Evolutionary conservation across 108 stramenopile species (phyloP).

Genomic region (Cyclotella baltica): DNA sequence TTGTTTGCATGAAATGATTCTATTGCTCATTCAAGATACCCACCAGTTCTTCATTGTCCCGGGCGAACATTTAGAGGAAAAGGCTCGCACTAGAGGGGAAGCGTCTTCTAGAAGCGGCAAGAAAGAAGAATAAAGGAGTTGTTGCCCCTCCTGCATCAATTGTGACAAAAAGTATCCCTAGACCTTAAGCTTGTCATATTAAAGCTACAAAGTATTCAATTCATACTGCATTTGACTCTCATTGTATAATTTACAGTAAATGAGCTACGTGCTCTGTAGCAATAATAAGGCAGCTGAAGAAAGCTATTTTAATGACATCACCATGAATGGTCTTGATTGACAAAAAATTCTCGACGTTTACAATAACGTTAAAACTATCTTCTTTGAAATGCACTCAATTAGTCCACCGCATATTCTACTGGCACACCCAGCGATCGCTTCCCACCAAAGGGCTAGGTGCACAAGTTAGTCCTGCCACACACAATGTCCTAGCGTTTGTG

Average conservation of each 20-base stretch:
- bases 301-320: no score
- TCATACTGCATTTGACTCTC: no score
- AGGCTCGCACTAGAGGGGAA: conserved; percentile 15
- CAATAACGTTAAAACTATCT: no score
- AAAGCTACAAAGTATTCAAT: not conserved
- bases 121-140: conserved; percentile 4
- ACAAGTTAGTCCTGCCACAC: not conserved
- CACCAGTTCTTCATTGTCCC: no score
- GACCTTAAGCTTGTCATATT: conserved; percentile 2
- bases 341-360: no score
- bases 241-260: no score
- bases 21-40: no score
- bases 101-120: conserved; percentile 20
- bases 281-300: not conserved
- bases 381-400: no score
- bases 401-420: no score
- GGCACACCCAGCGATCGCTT: not conserved
- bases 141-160: conserved; percentile 10
- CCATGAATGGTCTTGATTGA: no score
- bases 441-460: not conserved
- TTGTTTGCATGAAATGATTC: no score
- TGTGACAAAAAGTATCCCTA: conserved; percentile 6
- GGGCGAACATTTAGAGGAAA: no score
- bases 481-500: not conserved
- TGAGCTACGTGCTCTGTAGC: not conserved